These are phyloP conservation scores for Sextonia rubra DNA, from an alignment of 164 flowering plant genomes.

Conservation along the genomic window DNA sequence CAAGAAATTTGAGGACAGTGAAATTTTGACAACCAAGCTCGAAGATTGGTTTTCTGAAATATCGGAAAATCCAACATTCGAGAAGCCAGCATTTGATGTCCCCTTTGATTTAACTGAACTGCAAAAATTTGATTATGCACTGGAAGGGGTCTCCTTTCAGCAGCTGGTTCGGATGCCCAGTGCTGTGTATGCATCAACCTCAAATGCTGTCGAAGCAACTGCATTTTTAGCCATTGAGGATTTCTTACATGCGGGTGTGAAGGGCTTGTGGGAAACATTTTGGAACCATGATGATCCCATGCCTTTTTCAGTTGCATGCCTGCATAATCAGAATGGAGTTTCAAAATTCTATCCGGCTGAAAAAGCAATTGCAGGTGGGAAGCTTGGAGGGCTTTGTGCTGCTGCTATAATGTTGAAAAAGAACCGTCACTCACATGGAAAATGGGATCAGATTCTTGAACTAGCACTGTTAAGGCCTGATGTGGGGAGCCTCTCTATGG, in stretches of 20 bases:
- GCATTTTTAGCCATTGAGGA: slow-evolving; percentile 89
- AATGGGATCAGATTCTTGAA: slow-evolving; percentile 83
- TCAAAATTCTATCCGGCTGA: slow-evolving; percentile 82
- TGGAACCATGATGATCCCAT: slow-evolving; percentile 67
- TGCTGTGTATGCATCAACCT: slow-evolving; percentile 72
- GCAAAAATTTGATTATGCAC: slow-evolving; percentile 88
- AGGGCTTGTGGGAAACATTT: slow-evolving; percentile 92
- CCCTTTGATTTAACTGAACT: slow-evolving; percentile 83
- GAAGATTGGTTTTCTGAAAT: slow-evolving; percentile 53
- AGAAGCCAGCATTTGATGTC: slow-evolving; percentile 45
- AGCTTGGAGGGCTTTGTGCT: slow-evolving; percentile 69
- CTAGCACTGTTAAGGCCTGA: slow-evolving; percentile 71
- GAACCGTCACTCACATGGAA: slow-evolving; percentile 66
- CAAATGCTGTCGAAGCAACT: slow-evolving; percentile 63
- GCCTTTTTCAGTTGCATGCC: slow-evolving; percentile 73
- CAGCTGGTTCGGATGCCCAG: slow-evolving; percentile 90
- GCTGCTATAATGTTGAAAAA: slow-evolving; percentile 62
- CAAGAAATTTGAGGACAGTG: slow-evolving; percentile 59
- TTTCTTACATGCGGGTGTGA: slow-evolving; percentile 75
- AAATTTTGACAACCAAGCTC: slow-evolving; percentile 44
- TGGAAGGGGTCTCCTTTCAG: slow-evolving; percentile 81
- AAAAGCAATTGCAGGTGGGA: slow-evolving; percentile 71
- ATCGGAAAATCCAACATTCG: slow-evolving; percentile 27
- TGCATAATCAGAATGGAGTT: slow-evolving; percentile 42
- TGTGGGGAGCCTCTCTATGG: slow-evolving; percentile 40